Base-by-base conservation (phyloP, 805 yeast genomes). In the Nakazawaea anatomiae region DNA sequence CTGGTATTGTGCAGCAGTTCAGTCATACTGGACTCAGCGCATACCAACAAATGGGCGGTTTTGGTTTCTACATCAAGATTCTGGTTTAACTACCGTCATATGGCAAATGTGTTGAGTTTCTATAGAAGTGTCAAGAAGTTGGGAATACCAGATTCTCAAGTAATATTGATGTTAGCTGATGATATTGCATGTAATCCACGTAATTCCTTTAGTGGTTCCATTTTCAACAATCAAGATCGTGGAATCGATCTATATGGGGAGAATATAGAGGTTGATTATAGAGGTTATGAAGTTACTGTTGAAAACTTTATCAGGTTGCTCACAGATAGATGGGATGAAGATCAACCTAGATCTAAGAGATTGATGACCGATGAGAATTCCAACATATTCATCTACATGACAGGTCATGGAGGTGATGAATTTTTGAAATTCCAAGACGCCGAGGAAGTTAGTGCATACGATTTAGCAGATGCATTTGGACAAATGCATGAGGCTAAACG, bases 391-490 rank as follows among this genome's bases (percentile, higher is more conserved):
- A 86, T 94, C 30, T 94, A 94, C 65, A 76, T 94, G 83, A 94
- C 99, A 1, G 99, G 99, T 28, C 99, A 94, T 67, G 99, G 99
- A 28, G 99, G 99, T 48, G 89, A 91, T 61, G 98, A 94, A 67
- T 94, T 94, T 67, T 77, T 94, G 60, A 94, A 94, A 68, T 94
- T 94, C 67, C 99, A 94, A 70, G 99, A 94, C 64, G 97, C 98
- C 9, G 99, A 94, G 66, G 99, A 94, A 62, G 90, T 94, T 52
- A 90, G 96, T 1, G 83, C 96, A 8, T 85, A 89, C 70, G 99
- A 94, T 68, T 79, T 94, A 54, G 98, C 99, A 1, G 96, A 94
- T 69, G 98, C 98, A 2, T 89, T 94, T 70, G 95, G 82, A 48
- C 97, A 94, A 65, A 94, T 94, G 99, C 82, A 89, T 71, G 96